These are phyloP conservation scores for Trametes versicolor DNA, from an alignment of 1,284 basidiomycete genomes.

Conservation along the genomic window DNA sequence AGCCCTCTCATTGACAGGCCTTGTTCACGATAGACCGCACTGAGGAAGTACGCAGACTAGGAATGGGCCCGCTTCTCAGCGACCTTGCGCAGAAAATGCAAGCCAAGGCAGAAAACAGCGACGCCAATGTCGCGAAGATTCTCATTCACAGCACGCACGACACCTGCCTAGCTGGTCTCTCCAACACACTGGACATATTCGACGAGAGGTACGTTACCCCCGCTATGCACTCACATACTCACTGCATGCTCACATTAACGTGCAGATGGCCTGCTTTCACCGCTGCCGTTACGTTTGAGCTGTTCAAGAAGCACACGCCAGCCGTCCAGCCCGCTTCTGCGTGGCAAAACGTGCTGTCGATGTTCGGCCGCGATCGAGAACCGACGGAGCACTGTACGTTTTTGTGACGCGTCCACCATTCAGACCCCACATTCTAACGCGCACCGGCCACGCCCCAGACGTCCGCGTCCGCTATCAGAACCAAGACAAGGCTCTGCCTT, in stretches of 20 bases:
- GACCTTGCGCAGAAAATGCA: constrained; percentile 73
- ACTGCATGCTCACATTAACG: not conserved
- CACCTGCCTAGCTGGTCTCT: constrained; percentile 75
- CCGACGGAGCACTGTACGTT: constrained; percentile 55
- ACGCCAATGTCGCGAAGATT: constrained; percentile 63
- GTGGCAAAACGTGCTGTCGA: constrained; percentile 42
- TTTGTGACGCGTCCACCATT: not conserved
- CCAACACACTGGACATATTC: constrained; percentile 77
- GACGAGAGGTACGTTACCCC: constrained; percentile 65
- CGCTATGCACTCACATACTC: constrained; percentile 23
- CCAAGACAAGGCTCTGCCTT: constrained; percentile 68
- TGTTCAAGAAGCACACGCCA: constrained; percentile 57
- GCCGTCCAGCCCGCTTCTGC: constrained; percentile 38
- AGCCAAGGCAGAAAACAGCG: constrained; percentile 55
- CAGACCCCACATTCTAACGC: not conserved
- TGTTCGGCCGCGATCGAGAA: constrained; percentile 33
- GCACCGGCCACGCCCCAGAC: constrained; percentile 49
- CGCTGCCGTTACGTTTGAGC: constrained; percentile 76
- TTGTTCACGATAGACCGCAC: constrained; percentile 62
- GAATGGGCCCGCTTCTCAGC: constrained; percentile 78
- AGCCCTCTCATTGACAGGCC: not conserved
- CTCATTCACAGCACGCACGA: constrained; percentile 82
- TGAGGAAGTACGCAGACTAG: constrained; percentile 78
- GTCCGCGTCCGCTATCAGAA: constrained; percentile 85
- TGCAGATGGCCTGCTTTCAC: constrained; percentile 82